Evolutionary conservation across 345 rosid species (phyloP).

Genomic region (Citrus maxima): DNA sequence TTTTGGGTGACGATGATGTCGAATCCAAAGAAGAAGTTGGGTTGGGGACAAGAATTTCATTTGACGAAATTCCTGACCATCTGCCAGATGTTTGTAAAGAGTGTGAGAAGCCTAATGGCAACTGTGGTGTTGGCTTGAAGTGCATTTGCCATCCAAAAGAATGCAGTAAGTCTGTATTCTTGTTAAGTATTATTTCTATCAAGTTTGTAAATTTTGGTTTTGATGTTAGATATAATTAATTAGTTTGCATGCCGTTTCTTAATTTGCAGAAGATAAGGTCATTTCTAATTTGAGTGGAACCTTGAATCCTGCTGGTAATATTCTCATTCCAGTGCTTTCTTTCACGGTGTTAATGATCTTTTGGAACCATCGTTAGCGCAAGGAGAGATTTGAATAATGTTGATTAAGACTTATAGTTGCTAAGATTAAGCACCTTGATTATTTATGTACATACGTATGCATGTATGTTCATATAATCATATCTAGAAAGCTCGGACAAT

Average conservation of each 20-base stretch:
- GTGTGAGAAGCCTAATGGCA: conserved; percentile 59
- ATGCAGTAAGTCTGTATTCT: conserved; percentile 46
- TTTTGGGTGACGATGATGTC: conserved; percentile 9
- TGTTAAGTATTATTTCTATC: not conserved
- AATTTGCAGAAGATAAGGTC: conserved; percentile 44
- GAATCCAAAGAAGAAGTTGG: conserved; percentile 13
- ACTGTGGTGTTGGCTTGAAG: conserved; percentile 56
- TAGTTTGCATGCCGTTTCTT: not conserved
- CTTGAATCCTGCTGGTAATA: not conserved
- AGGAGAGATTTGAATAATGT: not conserved
- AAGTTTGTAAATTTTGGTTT: not conserved
- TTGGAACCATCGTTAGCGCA: not conserved
- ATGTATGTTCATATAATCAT: too few relatives aligned
- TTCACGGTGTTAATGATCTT: conserved; percentile 1
- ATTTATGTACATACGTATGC: too few relatives aligned
- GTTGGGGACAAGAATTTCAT: conserved; percentile 43
- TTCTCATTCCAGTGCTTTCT: conserved; percentile 19
- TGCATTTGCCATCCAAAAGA: conserved; percentile 67
- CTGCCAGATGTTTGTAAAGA: conserved; percentile 52
- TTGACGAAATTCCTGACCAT: conserved; percentile 51
- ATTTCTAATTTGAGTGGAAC: conserved; percentile 21
- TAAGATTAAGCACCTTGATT: not conserved
- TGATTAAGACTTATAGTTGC: not conserved
- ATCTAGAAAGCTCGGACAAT: too few relatives aligned
- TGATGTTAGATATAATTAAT: not conserved